These are phyloP conservation scores for Climacium dendroides DNA, from an alignment of 225 moss, liverwort and hornwort species.

Conservation along the genomic window DNA sequence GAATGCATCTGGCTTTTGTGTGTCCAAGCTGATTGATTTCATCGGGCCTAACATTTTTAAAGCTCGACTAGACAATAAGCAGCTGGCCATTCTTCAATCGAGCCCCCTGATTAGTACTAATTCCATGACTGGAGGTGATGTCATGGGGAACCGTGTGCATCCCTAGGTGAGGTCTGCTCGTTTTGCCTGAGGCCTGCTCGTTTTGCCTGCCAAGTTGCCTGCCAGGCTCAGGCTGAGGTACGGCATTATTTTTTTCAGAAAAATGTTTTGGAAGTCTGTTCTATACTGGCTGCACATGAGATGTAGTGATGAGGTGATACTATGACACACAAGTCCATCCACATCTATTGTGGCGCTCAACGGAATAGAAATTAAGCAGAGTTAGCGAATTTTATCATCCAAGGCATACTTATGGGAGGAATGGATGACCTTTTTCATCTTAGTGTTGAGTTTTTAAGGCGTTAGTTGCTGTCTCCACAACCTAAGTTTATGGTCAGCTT, in stretches of 20 bases:
- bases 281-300: background rate
- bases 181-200: background rate
- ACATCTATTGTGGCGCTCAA: background rate
- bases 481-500: background rate
- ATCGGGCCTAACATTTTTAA: conserved; percentile 71
- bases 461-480: background rate
- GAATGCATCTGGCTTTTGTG: conserved; percentile 62
- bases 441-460: background rate
- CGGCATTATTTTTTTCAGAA: background rate
- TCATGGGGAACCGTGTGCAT: conserved; percentile 4
- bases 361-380: background rate
- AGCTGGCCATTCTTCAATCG: conserved; percentile 38
- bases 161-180: background rate
- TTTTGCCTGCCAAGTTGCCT: background rate
- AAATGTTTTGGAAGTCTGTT: background rate
- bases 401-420: background rate
- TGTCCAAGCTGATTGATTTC: conserved; percentile 59
- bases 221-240: background rate
- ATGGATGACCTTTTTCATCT: background rate
- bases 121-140: conserved; percentile 8
- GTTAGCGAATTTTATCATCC: background rate
- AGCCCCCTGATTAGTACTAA: conserved; percentile 30
- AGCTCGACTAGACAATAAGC: conserved; percentile 49
- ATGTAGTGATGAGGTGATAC: conserved; percentile 19
- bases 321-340: conserved; percentile 6